Evolutionary conservation across 139 green algal genomes (phyloP), one percentile per base, ranked within the genome.

Genomic region (Chlamydomonas urium): DNA sequence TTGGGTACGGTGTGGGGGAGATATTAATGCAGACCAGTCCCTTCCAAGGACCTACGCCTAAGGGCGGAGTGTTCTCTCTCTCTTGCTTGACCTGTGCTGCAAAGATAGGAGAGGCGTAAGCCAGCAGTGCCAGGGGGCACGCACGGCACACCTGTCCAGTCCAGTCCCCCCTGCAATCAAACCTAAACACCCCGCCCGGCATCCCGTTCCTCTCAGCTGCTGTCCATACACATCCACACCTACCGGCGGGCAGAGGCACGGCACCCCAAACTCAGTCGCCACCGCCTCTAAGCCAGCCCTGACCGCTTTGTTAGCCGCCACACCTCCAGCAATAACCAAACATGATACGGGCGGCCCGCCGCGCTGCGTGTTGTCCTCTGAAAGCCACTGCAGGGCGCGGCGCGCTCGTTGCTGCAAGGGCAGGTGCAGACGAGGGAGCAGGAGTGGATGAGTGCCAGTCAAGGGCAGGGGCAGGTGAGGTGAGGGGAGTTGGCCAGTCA

Each of bases 251-350:
- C 80, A 91, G 3, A 97, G 78, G 56, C 96, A 82, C 1, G 77
- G 45, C 38, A 97, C 45, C 10, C 76, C 81, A 10, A 74, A 75
- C 24, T 81, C 45, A 1, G 33, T 73, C 6, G 86, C 86, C 19
- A 93, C 83, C 42, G 69, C 68, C 23, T 69, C 32, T 35, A 95
- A 79, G 4, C 75, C 62, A 26, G 45, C 42, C 4, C 94, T 79
- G 50, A 99, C 81, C 17, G 74, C 74, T 10, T 38, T 35, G 75
- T 98, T 99, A 26, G 86, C 78, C 4, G 94, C 94, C 47, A 99
- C 94, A 0, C 94, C 94, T 2, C 94, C 94, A 0, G 94, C 76
- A 6, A 87, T 78, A 26, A 87, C 81, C 24, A 87, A 72, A 33
- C 72, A 79, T 0, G 91, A 87, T n/a, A 97, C 86, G 2, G 70